A percentile compares a stretch with the other conserved stretches of the same genome.
phyloP scores from a whole-genome alignment of 148 eudicot species.

The Suaeda aralocaspica region DNA sequence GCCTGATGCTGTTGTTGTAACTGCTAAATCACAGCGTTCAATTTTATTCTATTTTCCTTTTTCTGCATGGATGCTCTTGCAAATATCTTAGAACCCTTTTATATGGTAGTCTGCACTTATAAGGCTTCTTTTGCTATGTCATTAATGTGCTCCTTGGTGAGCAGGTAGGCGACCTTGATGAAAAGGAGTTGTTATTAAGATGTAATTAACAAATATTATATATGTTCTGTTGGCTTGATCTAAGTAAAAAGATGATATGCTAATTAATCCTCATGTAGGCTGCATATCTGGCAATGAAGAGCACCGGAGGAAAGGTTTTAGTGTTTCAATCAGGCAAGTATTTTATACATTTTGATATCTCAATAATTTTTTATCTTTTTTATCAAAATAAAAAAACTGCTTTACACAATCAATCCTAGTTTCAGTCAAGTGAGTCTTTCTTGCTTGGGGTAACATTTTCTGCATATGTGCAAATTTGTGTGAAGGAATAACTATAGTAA shows the following conservation, averaged over 20 bases:
- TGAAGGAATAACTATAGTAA: too few relatives aligned
- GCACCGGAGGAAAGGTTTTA: slow-evolving; percentile 85
- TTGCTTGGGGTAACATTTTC: neutral
- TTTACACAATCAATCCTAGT: too few relatives aligned
- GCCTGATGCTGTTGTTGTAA: neutral
- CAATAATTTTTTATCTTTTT: neutral
- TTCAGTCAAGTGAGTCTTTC: neutral
- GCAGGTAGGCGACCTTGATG: neutral
- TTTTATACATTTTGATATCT: neutral
- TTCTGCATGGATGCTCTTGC: neutral
- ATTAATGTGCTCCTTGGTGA: neutral
- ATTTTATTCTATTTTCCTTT: too few relatives aligned
- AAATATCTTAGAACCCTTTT: neutral
- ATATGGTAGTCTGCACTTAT: neutral
- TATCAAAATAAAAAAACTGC: neutral
- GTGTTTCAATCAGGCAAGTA: slow-evolving; percentile 89
- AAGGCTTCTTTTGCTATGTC: neutral
- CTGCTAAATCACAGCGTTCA: too few relatives aligned
- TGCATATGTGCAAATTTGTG: neutral
- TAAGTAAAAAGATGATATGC: neutral
- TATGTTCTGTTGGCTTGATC: neutral
- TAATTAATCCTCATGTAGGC: slow-evolving; percentile 46
- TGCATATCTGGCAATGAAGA: slow-evolving; percentile 90
- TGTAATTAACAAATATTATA: neutral
- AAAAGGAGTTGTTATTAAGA: neutral